Base-by-base conservation (phyloP, 1,139 yeast genomes). In the Lodderomyces orthopsilosis region DNA sequence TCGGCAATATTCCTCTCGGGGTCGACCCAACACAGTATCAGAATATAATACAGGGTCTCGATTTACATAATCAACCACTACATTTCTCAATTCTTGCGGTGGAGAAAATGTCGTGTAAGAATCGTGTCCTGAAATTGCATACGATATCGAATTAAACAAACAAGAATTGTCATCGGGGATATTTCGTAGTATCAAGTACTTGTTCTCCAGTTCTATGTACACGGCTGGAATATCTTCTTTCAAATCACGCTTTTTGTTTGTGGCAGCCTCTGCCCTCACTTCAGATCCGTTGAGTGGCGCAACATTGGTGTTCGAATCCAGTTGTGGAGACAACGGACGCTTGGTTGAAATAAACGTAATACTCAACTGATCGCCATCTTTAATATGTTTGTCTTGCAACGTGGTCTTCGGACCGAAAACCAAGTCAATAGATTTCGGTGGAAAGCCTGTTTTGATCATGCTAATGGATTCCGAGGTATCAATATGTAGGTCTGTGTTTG, bases 131-230 rank as follows among this genome's bases (percentile, higher is more conserved):
- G 74, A 68, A 6, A 78, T 59, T 10, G 81, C 78, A 54, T 81
- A 82, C 1, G 81, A 72, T 1, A 86, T 69, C 0, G 94, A 77
- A 51, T 85, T 80, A 64, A 86, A 86, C 52, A 87, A 65, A 57
- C 95, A 86, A 8, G 94, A 84, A 57, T 86, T 86, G 59, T 87
- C 94, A 55, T 86, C 91, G 1, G 87, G 85, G 47, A 85, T 81
- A 43, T 79, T 77, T 32, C 89, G 72, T 13, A 85, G 68, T 10
- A 74, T 66, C 19, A 80, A 54, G 46, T 63, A 64, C 40, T 57
- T 51, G 22, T 55, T 50, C 21, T 54, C 33, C 14, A 37, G 26
- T 9, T 54, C 54, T 12, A 66, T 53, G 41, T 49, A 54, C 1
- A 59, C 62, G 7, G 63, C 47, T 1, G 75, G 70, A 2, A 66